Evolutionary conservation across 305 asterid species (phyloP), one percentile per base, ranked within the genome.

Genomic region (Fraxinus velutina): DNA sequence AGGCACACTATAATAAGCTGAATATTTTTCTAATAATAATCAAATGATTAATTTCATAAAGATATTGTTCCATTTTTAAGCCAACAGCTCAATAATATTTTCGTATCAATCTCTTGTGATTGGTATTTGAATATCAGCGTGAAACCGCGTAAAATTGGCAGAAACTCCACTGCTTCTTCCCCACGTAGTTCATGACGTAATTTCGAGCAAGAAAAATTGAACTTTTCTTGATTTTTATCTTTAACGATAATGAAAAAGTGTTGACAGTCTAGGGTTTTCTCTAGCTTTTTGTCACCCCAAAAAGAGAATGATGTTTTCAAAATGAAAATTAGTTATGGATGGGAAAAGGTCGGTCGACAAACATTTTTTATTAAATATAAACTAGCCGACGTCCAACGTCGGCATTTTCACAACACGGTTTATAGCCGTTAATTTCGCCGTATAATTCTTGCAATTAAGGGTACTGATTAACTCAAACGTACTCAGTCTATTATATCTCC

Each of bases 311-410:
- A 52, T 52, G 64, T 52, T n/a, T 52, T 52, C 64, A n/a, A 52
- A 52, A 52, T 1, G 64, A 52, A n/a, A 52, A 78, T 83, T 75
- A 33, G 42, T 47, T 22, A 60, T 68, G 27, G 62, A 57, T 44
- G 39, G 71, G 19, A 34, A 78, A 85, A 37, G 17, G 88, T 87
- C 87, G 86, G 88, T 81, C 5, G 84, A 81, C 66, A 66, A 27
- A 73, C 70, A 79, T 75, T 70, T 44, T 52, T 52, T 47, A 24
- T 55, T 6, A 21, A 12, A 22, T 62, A 22, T 50, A 83, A 85
- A 80, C 86, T 82, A 8, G 21, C 62, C 22, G 13, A 47, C 55
- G 83, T 81, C 84, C 55, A 82, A 60, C 83, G 85, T 87, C 82
- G 89, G 87, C 85, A 75, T 77, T 72, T 79, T 62, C 66, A 9